Base-by-base conservation (phyloP, 1,284 basidiomycete genomes). In the Ceratobasidium sp. region DNA sequence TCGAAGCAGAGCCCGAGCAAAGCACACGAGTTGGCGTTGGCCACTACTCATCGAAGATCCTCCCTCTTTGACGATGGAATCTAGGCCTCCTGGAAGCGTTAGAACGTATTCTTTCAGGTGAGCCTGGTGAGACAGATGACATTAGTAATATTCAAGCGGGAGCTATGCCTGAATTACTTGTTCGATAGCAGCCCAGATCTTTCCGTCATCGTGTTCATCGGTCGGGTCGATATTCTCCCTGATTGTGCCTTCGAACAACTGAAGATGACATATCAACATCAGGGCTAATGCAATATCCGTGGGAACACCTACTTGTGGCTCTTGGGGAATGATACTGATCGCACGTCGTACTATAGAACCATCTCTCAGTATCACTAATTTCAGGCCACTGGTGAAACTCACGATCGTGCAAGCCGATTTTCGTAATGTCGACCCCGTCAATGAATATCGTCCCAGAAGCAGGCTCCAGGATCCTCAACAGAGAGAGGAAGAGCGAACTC, bases 261-360 rank as follows among this genome's bases (percentile, higher is more conserved):
- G 83, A 83, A 72, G 91, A 85, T 23, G 12, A 2, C 18, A 23
- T 28, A n/a, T 46, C 23, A 46, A 40, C 9, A n/a, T 5, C 38
- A 7, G 4, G 9, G 6, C 3, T 49, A 7, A 25, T 11, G 4
- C 14, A n/a, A 36, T 51, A 58, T 38, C 16, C 11, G 25, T 21
- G 23, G 23, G 2, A 16, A 42, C 25, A 84, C 84, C 76, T 25
- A 56, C 53, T 59, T 73, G 63, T 36, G 74, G 73, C 53, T 80
- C 80, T 77, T 96, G 94, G 1, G 96, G 96, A 30, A 98, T 95
- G 78, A 98, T 98, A 5, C 92, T 91, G 54, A 98, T 87, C 33
- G 85, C 83, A 21, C 86, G 90, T 12, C 90, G 86, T 61, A 91
- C 89, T 91, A 73, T 33, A 49, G 9, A 40, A 9, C 8, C 9